phyloP scores from a whole-genome alignment of 805 yeast species.

The Sugiyamaella qingdaonensis region DNA sequence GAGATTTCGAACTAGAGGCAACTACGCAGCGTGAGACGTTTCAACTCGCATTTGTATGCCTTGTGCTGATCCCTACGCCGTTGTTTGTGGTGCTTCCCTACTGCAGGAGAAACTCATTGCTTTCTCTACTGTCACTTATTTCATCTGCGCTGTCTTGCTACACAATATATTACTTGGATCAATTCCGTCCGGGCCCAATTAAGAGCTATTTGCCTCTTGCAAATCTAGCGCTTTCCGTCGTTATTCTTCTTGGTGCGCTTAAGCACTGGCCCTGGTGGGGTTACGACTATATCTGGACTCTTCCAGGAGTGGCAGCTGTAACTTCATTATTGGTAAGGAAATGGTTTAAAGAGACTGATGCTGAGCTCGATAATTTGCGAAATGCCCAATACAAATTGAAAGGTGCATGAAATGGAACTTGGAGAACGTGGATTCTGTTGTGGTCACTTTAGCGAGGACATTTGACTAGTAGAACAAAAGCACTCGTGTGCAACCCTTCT shows the following conservation, averaged over 20 bases:
- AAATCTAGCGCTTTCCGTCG: slow-evolving; percentile 21
- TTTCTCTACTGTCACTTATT: slow-evolving; percentile 28
- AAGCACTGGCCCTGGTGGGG: slow-evolving; percentile 25
- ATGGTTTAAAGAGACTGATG: slow-evolving; percentile 28
- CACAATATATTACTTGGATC: slow-evolving; percentile 18
- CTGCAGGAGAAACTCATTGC: slow-evolving; percentile 25
- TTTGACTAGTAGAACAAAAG: too few species aligned
- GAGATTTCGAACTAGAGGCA: slow-evolving; percentile 24
- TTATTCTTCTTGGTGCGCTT: slow-evolving; percentile 21
- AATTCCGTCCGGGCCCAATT: slow-evolving; percentile 6
- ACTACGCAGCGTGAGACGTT: slow-evolving; percentile 20
- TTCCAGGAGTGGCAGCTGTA: slow-evolving; percentile 27
- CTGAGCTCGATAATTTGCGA: slow-evolving; percentile 11
- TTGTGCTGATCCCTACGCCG: slow-evolving; percentile 32
- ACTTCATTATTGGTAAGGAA: slow-evolving; percentile 22
- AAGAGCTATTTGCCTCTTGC: slow-evolving; percentile 11
- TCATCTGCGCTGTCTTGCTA: slow-evolving; percentile 25
- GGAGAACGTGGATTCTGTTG: too few species aligned
- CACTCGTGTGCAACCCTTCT: too few species aligned
- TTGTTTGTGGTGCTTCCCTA: slow-evolving; percentile 26
- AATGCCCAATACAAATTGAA: slow-evolving; percentile 25
- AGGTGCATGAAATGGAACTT: slow-evolving; percentile 27
- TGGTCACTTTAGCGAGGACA: too few species aligned
- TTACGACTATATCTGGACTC: slow-evolving; percentile 30
- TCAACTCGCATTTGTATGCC: slow-evolving; percentile 25